A percentile compares a stretch with the other conserved stretches of the same genome.
These are phyloP conservation scores for Trichomonas vaginalis DNA, from an alignment of 208 protist species.

Conservation along the genomic window DNA sequence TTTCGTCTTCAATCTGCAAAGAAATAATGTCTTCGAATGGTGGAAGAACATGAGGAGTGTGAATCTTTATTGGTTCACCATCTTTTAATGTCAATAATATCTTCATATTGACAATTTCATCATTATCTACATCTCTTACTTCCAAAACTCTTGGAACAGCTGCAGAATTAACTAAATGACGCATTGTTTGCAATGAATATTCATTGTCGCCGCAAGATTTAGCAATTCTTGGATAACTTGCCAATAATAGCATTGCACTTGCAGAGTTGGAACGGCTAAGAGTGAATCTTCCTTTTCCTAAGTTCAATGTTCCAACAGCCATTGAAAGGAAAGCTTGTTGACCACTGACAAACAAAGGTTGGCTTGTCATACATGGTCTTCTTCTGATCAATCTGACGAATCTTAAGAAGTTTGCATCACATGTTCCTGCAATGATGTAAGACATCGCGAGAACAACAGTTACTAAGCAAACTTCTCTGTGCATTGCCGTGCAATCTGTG, in stretches of 20 bases:
- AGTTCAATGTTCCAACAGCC: not conserved
- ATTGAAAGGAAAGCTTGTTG: not conserved
- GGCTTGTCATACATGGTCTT: not conserved
- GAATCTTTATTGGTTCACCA: not conserved
- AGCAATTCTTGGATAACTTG: not conserved
- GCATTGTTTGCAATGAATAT: not conserved
- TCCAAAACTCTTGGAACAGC: conserved; percentile 9
- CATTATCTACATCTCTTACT: not conserved
- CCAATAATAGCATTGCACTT: not conserved
- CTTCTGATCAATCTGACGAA: not conserved
- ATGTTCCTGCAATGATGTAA: conserved; percentile 1
- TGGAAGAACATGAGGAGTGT: not conserved
- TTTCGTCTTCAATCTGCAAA: not conserved
- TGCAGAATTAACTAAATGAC: not conserved
- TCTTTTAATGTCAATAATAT: not conserved
- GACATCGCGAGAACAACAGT: not conserved
- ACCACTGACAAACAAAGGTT: not conserved
- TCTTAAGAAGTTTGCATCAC: not conserved
- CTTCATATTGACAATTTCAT: not conserved
- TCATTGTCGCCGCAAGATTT: not conserved
- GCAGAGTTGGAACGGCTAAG: not conserved
- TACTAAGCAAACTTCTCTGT: not conserved
- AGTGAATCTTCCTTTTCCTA: not conserved
- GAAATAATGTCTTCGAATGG: not conserved
- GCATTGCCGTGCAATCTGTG: not conserved